Conservation (phyloP, 2,329 filamentous ascomycete genomes). For the Thyridium curvatum region DNA sequence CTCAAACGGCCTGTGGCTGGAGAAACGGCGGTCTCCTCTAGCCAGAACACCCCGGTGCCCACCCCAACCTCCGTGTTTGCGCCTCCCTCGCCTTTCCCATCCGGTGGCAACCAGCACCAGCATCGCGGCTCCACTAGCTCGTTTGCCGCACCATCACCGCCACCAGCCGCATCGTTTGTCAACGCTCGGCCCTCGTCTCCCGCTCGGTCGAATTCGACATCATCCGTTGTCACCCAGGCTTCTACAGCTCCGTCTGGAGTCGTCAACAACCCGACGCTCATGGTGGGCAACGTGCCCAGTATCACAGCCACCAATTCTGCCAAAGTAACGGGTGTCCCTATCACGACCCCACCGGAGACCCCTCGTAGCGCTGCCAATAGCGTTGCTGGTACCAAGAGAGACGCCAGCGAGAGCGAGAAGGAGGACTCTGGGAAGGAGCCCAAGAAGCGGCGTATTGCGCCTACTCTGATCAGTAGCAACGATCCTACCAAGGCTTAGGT, state of each 20-base stretch:
- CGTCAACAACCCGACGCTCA: slow-evolving; percentile 72
- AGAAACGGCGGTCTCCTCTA: slow-evolving; percentile 39
- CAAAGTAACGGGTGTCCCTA: slow-evolving; percentile 57
- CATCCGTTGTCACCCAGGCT: slow-evolving; percentile 66
- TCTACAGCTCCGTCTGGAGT: slow-evolving; percentile 43
- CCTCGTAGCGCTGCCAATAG: slow-evolving; percentile 58
- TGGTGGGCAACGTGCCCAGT: slow-evolving; percentile 69
- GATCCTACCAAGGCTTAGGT: slow-evolving; percentile 4
- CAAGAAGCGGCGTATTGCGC: slow-evolving; percentile 67
- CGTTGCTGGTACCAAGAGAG: slow-evolving; percentile 46
- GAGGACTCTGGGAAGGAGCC: slow-evolving; percentile 43
- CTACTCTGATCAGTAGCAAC: slow-evolving; percentile 45
- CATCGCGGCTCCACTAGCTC: slow-evolving; percentile 54
- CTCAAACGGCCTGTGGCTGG: slow-evolving; percentile 35
- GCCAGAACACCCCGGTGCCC: slow-evolving; percentile 62
- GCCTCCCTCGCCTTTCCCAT: slow-evolving; percentile 52
- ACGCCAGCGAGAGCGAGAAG: slow-evolving; percentile 48
- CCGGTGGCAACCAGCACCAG: slow-evolving; percentile 37
- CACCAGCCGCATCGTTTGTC: slow-evolving; percentile 50
- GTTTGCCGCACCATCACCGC: slow-evolving; percentile 51
- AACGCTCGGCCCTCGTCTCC: slow-evolving; percentile 69
- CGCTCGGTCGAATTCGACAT: slow-evolving; percentile 77
- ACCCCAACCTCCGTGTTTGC: slow-evolving; percentile 62
- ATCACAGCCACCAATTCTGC: slow-evolving; percentile 69
- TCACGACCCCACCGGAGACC: slow-evolving; percentile 88